Evolutionary conservation across 176 grass and related monocot genomes (phyloP).

Genomic region (Juncus inflexus): DNA sequence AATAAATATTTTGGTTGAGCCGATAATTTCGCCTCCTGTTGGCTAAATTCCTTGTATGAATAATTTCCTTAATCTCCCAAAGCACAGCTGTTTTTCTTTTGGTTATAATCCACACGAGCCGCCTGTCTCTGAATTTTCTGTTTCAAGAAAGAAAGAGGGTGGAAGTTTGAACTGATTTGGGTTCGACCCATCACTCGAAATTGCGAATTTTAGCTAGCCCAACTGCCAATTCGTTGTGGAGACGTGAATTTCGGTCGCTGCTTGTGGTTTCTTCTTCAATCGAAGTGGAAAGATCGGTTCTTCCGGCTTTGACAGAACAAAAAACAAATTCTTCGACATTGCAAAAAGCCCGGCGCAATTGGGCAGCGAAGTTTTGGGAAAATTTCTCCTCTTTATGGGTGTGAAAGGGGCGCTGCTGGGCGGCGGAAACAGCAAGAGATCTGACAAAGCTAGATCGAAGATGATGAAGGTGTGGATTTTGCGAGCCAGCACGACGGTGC

Average conservation of each 20-base stretch:
- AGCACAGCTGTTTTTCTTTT: constrained; percentile 13
- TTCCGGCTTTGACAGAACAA: neutral
- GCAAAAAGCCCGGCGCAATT: constrained; percentile 2
- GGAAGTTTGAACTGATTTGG: constrained; percentile 13
- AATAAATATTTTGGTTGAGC: neutral
- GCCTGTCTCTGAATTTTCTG: neutral
- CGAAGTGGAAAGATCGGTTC: constrained; percentile 22
- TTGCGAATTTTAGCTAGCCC: constrained; percentile 2
- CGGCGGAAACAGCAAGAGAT: constrained; percentile 28
- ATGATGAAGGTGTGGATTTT: constrained; percentile 70
- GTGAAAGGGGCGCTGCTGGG: constrained; percentile 23
- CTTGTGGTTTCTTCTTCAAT: constrained; percentile 15
- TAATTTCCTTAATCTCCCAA: constrained; percentile 21
- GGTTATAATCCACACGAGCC: neutral
- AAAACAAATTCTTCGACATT: no score
- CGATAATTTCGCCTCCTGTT: constrained; percentile 12
- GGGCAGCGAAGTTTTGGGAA: constrained; percentile 2
- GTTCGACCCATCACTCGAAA: neutral
- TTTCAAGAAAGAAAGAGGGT: neutral
- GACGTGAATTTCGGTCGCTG: constrained; percentile 1
- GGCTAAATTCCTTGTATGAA: constrained; percentile 27
- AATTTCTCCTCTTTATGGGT: constrained; percentile 27
- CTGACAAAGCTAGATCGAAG: constrained; percentile 40
- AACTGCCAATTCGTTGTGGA: neutral
- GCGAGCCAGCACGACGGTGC: constrained; percentile 57